Evolutionary conservation across 352 stramenopile species (phyloP), one percentile per base, ranked within the genome.

Genomic region (Pythium aquatile): DNA sequence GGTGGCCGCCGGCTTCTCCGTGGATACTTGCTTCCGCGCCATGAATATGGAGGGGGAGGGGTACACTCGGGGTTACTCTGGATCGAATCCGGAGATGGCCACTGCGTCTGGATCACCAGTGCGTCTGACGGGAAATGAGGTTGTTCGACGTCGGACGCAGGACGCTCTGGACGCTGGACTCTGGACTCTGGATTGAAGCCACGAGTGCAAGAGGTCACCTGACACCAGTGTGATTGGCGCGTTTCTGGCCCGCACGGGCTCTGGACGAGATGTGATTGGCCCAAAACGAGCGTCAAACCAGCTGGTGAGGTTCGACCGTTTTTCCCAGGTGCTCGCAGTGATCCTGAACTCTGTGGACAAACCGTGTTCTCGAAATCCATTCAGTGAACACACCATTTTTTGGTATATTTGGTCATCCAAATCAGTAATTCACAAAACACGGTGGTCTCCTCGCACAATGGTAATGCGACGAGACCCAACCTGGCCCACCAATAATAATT

Each of bases 1-100:
- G 7, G 62, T 10, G 33, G 46, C 35, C 54, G 62, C 16, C 40
- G 61, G 61, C 17, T 59, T 59, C 14, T 63, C 62, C 39, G 44
- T 47, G 35, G 9, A 47, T 3, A 59, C 62, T 68, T 68, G 62
- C 47, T 68, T 68, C 55, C 61, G 61, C 44, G 30, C 55, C 62
- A 68, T 68, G 62, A 24, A 24, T 24, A 24, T 24, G 20, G 20
- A 24, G 20, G 20, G 2, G 26, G 24, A 53, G 26, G 46, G 17
- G 24, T 56, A 54, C 26, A 53, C 16, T 24, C 13, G 28, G 47
- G 17, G 10, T 17, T 5, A 44, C 32, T 32, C 49, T 58, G 61
- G 61, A 66, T 58, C 2, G 14, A 17, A 52, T 64, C 46, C 26
- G 57, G 30, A 13, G 47, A 33, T 55, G 11, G 14, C 20, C 20